A percentile compares a stretch with the other conserved stretches of the same genome.
Evolutionary conservation across 2,329 filamentous ascomycete species (phyloP).

Genomic region (Talaromyces sp.): DNA sequence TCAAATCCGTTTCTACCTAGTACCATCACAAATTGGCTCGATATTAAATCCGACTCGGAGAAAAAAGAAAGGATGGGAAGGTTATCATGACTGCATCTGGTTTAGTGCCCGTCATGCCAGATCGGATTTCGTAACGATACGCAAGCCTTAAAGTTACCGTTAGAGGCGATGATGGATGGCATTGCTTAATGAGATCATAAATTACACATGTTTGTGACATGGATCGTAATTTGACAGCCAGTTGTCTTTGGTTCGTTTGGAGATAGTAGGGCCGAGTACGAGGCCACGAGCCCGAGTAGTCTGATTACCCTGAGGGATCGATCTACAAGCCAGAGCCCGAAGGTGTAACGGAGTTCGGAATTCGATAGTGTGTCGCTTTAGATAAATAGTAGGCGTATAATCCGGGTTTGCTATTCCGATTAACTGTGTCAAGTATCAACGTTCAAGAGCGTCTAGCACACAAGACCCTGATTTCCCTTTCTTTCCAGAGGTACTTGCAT

Average conservation of each 20-base stretch:
- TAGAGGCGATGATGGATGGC: not conserved
- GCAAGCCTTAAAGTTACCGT: not conserved
- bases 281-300: not conserved
- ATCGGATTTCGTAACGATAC: not conserved
- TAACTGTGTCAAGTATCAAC: not conserved
- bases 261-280: not conserved
- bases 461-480: not conserved
- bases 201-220: not conserved
- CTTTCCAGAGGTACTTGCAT: not conserved
- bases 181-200: not conserved
- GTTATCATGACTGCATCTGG: slow-evolving; percentile 19
- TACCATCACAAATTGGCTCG: not conserved
- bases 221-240: not conserved
- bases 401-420: not conserved
- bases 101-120: slow-evolving; percentile 5
- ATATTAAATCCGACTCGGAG: slow-evolving; percentile 12
- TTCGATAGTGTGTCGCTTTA: not conserved
- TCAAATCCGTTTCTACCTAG: not conserved
- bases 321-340: not conserved
- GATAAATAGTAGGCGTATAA: not conserved
- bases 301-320: not conserved
- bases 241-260: not conserved
- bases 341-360: not conserved
- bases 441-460: not conserved
- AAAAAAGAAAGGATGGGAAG: not conserved